Percentiles rank a stretch among this genome's conserved stretches.
Conservation (phyloP, 257 asterid genomes). For the Pogostemon cablin region DNA sequence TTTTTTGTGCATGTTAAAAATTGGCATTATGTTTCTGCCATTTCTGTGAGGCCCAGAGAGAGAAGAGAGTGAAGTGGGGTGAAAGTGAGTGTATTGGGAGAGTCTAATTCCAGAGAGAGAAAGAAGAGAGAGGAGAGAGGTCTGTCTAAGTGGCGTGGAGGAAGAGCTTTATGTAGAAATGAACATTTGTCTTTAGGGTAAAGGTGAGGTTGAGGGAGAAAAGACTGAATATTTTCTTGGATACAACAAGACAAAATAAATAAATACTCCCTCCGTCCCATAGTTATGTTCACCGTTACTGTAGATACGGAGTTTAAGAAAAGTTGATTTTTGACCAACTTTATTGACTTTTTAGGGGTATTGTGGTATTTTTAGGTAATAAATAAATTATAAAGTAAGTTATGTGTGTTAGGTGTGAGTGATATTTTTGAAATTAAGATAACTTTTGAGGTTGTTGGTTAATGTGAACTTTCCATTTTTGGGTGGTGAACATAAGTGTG, state of each 20-base stretch:
- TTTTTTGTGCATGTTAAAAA: conserved; percentile 35
- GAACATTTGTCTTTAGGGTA: conserved; percentile 62
- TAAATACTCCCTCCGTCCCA: too few relatives aligned
- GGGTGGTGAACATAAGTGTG: too few relatives aligned
- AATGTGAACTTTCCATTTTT: too few relatives aligned
- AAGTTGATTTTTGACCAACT: too few relatives aligned
- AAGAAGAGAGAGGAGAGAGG: conserved; percentile 29
- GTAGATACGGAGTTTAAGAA: too few relatives aligned
- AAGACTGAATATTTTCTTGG: conserved; percentile 33
- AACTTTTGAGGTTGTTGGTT: too few relatives aligned
- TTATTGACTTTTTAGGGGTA: too few relatives aligned
- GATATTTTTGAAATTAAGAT: too few relatives aligned
- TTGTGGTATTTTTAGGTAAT: too few relatives aligned
- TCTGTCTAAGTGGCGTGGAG: conserved; percentile 38
- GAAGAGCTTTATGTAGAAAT: conserved; percentile 56
- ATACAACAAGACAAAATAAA: conserved; percentile 20
- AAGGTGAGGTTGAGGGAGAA: conserved; percentile 45
- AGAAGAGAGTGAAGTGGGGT: neutral
- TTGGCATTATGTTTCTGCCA: conserved; percentile 41
- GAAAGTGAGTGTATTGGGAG: conserved; percentile 28
- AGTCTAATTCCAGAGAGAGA: conserved; percentile 32
- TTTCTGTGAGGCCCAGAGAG: conserved; percentile 33
- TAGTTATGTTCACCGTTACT: too few relatives aligned
- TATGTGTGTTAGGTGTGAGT: too few relatives aligned
- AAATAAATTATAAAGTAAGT: too few relatives aligned